Evolutionary conservation across 164 flowering plant genomes (phyloP), one percentile per base, ranked within the genome.

Genomic region (Annona squamosa): DNA sequence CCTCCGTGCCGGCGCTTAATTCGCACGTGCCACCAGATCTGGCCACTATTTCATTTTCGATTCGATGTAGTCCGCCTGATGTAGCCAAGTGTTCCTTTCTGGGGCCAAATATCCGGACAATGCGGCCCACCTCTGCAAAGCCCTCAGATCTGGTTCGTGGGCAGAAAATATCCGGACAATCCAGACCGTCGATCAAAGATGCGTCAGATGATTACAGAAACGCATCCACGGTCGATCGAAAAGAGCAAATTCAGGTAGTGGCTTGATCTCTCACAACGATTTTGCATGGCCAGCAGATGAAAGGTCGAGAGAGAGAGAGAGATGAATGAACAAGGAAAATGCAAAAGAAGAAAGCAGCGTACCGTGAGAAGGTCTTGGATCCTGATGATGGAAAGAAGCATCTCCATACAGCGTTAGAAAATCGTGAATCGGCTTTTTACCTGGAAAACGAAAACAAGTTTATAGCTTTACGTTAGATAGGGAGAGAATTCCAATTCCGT

Each of bases 301-400:
- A 52, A 7, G 59, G 9, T 52, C 59, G 64, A 16, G 44, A 63
- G 37, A 65, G 46, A 43, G 46, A 65, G 16, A 65, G 16, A 6
- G 10, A 65, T 7, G 10, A 41, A 13, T 12, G 44, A 41, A 46
- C 41, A 4, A 64, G 47, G 43, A 66, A 16, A 65, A 65, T 37
- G 9, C 41, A 65, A 65, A 65, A 66, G 12, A 2, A 63, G 18
- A 19, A 17, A 9, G 13, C 41, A 48, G 65, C 71, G 52, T 86
- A 92, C 95, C 93, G 80, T 82, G 91, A 71, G 94, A 78, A 81
- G 91, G 81, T 65, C 85, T 82, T 75, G 91, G 93, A 88, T 94
- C 97, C 84, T 84, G 80, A 70, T 74, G 96, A 56, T 83, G 92
- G 74, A 76, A 79, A 65, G 87, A 75, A 65, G 94, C 71, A 80